Evolutionary conservation across 164 flowering plant species (phyloP).

Genomic region (Aristolochia californica): DNA sequence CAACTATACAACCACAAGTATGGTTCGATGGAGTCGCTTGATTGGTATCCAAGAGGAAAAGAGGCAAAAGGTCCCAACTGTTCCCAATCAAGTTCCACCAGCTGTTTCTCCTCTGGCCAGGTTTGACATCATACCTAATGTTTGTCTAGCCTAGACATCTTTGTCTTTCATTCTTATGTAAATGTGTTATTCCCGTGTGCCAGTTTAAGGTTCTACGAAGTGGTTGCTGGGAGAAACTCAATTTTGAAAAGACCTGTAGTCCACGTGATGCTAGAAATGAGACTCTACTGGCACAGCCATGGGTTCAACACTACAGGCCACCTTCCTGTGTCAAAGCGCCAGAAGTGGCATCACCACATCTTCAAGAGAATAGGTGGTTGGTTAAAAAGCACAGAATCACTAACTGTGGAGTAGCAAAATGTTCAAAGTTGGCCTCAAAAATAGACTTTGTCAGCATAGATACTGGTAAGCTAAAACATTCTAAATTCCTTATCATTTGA

Average conservation of each 20-base stretch:
- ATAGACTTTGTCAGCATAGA: too few relatives aligned
- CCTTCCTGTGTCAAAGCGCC: constrained; percentile 10
- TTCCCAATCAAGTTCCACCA: constrained; percentile 5
- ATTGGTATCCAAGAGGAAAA: constrained; percentile 15
- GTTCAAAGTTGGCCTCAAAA: too few relatives aligned
- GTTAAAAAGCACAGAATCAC: neutral
- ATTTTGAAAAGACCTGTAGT: constrained; percentile 27
- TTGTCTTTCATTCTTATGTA: neutral
- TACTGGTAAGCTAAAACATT: too few relatives aligned
- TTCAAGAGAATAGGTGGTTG: constrained; percentile 10
- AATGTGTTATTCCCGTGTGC: neutral
- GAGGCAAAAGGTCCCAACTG: constrained; percentile 14
- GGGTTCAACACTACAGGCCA: constrained; percentile 42
- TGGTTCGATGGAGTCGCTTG: constrained; percentile 23
- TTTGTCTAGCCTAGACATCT: neutral
- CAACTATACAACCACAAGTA: constrained; percentile 29
- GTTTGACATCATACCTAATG: constrained; percentile 19
- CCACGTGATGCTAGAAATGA: constrained; percentile 11
- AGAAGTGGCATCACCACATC: constrained; percentile 7
- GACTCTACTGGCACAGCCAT: constrained; percentile 27
- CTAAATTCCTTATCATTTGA: too few relatives aligned
- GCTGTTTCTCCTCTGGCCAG: constrained; percentile 37
- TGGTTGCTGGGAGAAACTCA: constrained; percentile 48
- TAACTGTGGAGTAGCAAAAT: too few relatives aligned
- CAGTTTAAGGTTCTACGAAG: constrained; percentile 58